Conservation (phyloP, 768 basidiomycete genomes). For the Favolaschia claudopus region DNA sequence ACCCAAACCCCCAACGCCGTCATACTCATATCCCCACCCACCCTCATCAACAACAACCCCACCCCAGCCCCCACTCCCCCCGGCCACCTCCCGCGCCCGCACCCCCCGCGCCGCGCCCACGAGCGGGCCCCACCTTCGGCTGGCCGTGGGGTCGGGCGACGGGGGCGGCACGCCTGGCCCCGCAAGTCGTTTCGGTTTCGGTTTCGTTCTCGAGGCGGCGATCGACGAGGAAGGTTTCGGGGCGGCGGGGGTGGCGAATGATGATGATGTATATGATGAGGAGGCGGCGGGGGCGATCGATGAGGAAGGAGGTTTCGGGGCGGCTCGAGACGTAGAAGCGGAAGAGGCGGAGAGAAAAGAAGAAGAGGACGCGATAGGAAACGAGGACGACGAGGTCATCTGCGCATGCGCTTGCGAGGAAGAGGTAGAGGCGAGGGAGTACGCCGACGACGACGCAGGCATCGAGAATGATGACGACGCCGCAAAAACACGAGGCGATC, state of each 20-base stretch:
- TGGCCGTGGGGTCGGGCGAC: conserved; percentile 3
- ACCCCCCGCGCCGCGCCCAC: conserved; percentile 14
- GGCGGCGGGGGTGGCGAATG: not conserved
- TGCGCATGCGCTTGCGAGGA: too few relatives aligned
- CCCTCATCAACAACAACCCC: not conserved
- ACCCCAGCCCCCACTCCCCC: not conserved
- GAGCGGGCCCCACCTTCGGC: conserved; percentile 15
- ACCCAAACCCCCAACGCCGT: not conserved
- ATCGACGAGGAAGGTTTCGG: too few relatives aligned
- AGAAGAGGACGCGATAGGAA: too few relatives aligned
- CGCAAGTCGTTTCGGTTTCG: conserved; percentile 18
- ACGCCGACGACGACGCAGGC: not conserved
- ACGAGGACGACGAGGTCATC: too few relatives aligned
- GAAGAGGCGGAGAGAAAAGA: too few relatives aligned
- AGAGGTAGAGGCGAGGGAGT: not conserved
- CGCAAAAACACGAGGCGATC: not conserved
- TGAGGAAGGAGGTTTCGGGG: too few relatives aligned
- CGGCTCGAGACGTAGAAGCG: too few relatives aligned
- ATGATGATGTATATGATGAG: not conserved
- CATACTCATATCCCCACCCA: not conserved
- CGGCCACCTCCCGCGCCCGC: not conserved
- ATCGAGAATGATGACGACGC: not conserved
- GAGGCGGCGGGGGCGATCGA: not conserved
- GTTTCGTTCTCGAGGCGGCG: not conserved
- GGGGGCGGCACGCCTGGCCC: conserved; percentile 21